phyloP scores from a whole-genome alignment of 345 rosid species.

The Ceriops tagal region DNA sequence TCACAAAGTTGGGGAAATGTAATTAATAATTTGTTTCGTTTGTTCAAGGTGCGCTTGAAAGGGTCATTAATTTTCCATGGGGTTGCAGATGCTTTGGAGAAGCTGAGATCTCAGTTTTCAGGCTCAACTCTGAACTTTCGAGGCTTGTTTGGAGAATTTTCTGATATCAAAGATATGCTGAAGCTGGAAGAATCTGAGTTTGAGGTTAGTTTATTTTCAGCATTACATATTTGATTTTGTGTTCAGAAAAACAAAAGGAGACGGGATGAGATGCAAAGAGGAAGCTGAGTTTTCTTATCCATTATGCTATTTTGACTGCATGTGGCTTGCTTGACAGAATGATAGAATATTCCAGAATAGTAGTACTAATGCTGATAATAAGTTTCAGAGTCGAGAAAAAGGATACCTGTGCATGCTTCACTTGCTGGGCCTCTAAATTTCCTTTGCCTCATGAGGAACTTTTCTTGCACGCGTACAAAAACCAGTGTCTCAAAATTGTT shows the following conservation, averaged over 20 bases:
- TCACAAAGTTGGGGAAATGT: slow-evolving; percentile 1
- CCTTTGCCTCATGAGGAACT: neutral
- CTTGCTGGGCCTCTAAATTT: neutral
- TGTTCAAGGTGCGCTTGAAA: slow-evolving; percentile 52
- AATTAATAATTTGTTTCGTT: slow-evolving; percentile 2
- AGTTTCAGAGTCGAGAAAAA: neutral
- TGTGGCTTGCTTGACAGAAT: too few species aligned
- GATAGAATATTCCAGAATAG: too few species aligned
- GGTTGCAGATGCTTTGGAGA: slow-evolving; percentile 47
- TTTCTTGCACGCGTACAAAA: neutral
- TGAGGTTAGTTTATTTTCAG: slow-evolving; percentile 52
- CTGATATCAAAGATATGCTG: slow-evolving; percentile 63
- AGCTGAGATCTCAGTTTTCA: slow-evolving; percentile 39
- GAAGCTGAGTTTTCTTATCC: too few species aligned
- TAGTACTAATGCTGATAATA: too few species aligned
- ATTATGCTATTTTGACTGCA: too few species aligned
- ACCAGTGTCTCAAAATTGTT: neutral
- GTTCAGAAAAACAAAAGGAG: too few species aligned
- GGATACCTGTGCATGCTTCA: neutral
- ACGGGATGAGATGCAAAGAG: too few species aligned
- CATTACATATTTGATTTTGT: neutral
- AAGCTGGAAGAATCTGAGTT: slow-evolving; percentile 49
- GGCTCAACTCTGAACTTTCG: slow-evolving; percentile 44
- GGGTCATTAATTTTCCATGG: slow-evolving; percentile 63
- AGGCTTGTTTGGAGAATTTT: slow-evolving; percentile 42